These are phyloP conservation scores for Acanthamoeba lenticulata DNA, from an alignment of 208 protist species.

Conservation along the genomic window DNA sequence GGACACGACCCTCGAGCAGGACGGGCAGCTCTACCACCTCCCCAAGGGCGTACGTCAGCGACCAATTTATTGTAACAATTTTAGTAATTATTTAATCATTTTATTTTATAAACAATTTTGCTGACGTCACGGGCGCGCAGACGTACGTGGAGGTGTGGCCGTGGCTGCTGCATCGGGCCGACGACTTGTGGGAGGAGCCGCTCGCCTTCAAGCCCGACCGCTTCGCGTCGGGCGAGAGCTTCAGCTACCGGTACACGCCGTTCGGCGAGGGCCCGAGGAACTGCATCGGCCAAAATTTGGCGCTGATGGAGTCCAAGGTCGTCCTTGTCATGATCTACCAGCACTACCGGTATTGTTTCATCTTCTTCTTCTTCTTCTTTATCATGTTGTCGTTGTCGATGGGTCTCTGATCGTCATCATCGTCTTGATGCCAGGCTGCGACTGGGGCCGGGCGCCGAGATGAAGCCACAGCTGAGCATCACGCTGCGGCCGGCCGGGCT, in stretches of 20 bases:
- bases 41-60: slow-evolving; percentile 10
- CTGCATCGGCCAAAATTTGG: slow-evolving; percentile 53
- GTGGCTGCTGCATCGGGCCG: slow-evolving; percentile 38
- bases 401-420: background rate
- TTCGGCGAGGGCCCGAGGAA: slow-evolving; percentile 42
- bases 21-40: background rate
- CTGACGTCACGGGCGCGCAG: background rate
- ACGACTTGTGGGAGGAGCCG: slow-evolving; percentile 35
- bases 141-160: slow-evolving; percentile 30
- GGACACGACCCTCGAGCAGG: background rate
- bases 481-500: slow-evolving; percentile 6
- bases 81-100: background rate
- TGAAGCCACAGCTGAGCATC: slow-evolving; percentile 48
- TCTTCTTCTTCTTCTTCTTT: background rate
- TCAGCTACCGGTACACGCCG: slow-evolving; percentile 17
- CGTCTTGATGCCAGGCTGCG: background rate
- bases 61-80: background rate
- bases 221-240: background rate
- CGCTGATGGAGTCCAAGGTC: slow-evolving; percentile 57
- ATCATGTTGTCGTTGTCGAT: background rate
- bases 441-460: background rate
- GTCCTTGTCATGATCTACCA: slow-evolving; percentile 36
- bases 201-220: slow-evolving; percentile 1
- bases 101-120: background rate
- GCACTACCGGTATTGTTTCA: background rate